Evolutionary conservation across 108 stramenopile species (phyloP).

Genomic region (Nitzschia sp.): DNA sequence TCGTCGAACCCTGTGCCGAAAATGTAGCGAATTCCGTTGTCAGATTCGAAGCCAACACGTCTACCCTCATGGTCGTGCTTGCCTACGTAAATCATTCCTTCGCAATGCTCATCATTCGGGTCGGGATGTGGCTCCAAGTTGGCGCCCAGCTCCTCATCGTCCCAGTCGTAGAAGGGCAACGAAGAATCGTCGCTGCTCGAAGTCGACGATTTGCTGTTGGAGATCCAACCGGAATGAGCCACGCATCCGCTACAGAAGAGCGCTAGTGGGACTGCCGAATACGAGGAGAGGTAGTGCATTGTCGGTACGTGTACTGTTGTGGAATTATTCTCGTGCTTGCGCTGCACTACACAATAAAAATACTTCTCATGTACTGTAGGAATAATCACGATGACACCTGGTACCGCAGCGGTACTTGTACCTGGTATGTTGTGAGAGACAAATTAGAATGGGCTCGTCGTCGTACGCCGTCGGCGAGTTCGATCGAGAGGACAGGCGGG

Average conservation of each 20-base stretch:
- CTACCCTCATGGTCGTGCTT: constrained; percentile 39
- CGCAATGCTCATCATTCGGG: constrained; percentile 79
- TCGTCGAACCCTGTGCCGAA: constrained; percentile 61
- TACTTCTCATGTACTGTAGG: too few relatives aligned
- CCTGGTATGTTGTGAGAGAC: too few relatives aligned
- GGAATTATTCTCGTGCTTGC: too few relatives aligned
- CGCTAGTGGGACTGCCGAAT: neutral
- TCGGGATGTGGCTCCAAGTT: constrained; percentile 76
- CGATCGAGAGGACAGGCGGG: too few relatives aligned
- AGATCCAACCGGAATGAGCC: constrained; percentile 1
- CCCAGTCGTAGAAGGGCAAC: constrained; percentile 1
- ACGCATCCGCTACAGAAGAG: neutral
- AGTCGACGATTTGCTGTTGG: neutral
- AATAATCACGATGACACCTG: too few relatives aligned
- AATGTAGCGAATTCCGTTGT: constrained; percentile 73
- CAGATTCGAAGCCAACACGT: constrained; percentile 39
- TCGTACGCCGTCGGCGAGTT: too few relatives aligned
- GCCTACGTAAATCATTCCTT: constrained; percentile 73
- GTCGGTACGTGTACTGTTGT: too few relatives aligned
- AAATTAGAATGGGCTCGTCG: too few relatives aligned
- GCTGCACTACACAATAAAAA: too few relatives aligned
- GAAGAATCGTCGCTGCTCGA: neutral
- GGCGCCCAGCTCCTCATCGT: constrained; percentile 44
- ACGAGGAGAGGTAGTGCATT: neutral
- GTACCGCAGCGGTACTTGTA: too few relatives aligned